These are phyloP conservation scores for Saturnispora zaruensis DNA, from an alignment of 805 yeast genomes.

Conservation along the genomic window DNA sequence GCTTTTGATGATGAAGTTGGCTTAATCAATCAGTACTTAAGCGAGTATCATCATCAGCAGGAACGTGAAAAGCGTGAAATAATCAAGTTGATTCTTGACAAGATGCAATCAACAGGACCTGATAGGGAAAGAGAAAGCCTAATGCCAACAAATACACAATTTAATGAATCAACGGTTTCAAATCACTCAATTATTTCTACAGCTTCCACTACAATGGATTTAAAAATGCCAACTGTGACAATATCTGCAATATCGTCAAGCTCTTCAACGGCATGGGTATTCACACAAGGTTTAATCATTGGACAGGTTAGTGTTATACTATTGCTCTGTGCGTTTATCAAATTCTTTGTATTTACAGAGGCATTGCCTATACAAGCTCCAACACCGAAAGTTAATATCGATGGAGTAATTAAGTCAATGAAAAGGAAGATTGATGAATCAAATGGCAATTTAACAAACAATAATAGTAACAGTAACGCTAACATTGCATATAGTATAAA, in stretches of 20 bases:
- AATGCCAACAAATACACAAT: not conserved
- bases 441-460: not conserved
- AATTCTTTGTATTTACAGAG: conserved; percentile 72
- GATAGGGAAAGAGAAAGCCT: not conserved
- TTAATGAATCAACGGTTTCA: not conserved
- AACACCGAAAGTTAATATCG: conserved; percentile 28
- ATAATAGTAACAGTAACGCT: not conserved
- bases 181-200: not conserved
- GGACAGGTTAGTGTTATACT: conserved; percentile 70
- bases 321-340: conserved; percentile 53
- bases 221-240: conserved; percentile 5
- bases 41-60: conserved; percentile 17
- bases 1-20: conserved; percentile 1
- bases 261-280: conserved; percentile 42
- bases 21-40: conserved; percentile 3
- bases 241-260: conserved; percentile 2
- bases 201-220: conserved; percentile 7
- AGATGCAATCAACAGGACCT: not conserved
- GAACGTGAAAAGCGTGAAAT: conserved; percentile 6
- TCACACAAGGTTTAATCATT: conserved; percentile 63
- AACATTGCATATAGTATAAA: not conserved
- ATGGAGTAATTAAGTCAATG: conserved; percentile 15
- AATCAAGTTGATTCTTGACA: conserved; percentile 4
- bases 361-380: conserved; percentile 31
- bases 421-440: conserved; percentile 7